Percentiles rank a stretch among this genome's conserved stretches.
phyloP scores from a whole-genome alignment of 176 grass and related monocot genomes.

The Paspalum notatum region DNA sequence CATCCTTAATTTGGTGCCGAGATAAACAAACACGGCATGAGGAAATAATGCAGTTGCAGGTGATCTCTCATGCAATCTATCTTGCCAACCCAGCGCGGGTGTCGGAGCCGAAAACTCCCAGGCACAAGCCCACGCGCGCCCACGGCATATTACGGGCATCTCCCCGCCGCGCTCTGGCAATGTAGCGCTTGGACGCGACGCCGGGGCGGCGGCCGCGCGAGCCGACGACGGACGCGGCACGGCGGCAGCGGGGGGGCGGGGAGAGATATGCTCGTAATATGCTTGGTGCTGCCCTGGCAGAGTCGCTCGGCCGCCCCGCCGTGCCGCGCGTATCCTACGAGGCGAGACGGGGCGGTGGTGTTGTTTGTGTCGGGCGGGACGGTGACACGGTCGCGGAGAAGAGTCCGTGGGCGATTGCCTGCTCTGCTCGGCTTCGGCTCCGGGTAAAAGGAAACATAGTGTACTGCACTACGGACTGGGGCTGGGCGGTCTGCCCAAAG shows the following conservation, averaged over 20 bases:
- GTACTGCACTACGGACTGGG: too few relatives aligned
- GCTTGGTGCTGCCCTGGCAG: not conserved
- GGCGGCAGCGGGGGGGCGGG: not conserved
- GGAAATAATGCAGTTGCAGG: too few relatives aligned
- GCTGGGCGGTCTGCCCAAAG: not conserved
- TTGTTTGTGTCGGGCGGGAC: conserved; percentile 14
- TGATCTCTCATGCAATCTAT: too few relatives aligned
- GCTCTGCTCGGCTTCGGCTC: not conserved
- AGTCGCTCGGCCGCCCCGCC: too few relatives aligned
- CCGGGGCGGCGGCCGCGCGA: not conserved
- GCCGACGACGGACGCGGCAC: conserved; percentile 2
- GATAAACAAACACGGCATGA: too few relatives aligned
- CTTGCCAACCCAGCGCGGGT: not conserved
- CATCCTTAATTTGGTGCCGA: too few relatives aligned
- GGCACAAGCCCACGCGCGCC: not conserved
- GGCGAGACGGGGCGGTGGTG: not conserved
- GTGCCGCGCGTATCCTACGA: not conserved
- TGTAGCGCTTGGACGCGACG: not conserved
- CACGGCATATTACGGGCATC: conserved; percentile 33
- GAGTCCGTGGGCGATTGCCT: too few relatives aligned
- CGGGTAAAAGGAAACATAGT: not conserved
- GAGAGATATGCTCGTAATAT: conserved; percentile 34
- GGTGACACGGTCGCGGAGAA: conserved; percentile 1
- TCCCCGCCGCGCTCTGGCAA: not conserved
- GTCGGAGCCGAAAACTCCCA: not conserved